Evolutionary conservation across 345 rosid species (phyloP), one percentile per base, ranked within the genome.

Genomic region (Euphorbia pulcherrima): DNA sequence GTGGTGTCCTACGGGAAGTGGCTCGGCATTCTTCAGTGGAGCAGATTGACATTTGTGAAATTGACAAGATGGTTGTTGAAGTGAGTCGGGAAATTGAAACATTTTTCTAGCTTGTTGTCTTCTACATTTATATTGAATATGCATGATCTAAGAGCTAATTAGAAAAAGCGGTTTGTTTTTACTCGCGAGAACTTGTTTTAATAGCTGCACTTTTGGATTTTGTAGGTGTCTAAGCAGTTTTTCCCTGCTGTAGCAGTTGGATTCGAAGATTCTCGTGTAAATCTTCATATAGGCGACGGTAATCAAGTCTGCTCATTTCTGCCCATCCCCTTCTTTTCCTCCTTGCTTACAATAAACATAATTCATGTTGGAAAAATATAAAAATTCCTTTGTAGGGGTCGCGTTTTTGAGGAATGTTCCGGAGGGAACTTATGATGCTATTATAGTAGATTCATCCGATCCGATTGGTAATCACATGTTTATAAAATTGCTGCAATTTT

Each of bases 401-500:
- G 97, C 90, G 6, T 93, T 90, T 71, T 74, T 93, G 82, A 90
- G 86, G 81, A 87, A 80, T 53, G 92, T 81, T 56, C 77, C 87
- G 50, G 87, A 76, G 72, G 98, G 92, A 71, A 87, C 96, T 50
- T 93, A 93, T 67, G 98, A 93, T 75, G 98, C 96, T 18, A 56
- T 93, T 68, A 88, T 93, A 21, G 98, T 93, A 72, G 98, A 93
- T 76, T 93, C 98, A 7, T 93, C 98, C 0, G 97, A 93, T 60
- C 98, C 98, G 0, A 90, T 90, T 1, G 98, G 96, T 90, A 84
- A 51, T 59, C 18, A 53, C 27, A 29, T 54, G 8, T 46, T 56
- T 40, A 17, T 33, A 68, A 40, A n/a, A 8, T 35, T 65, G 18
- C 5, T 62, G n/a, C n/a, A n/a, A n/a, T n/a, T n/a, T n/a, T n/a